Evolutionary conservation across 768 basidiomycete species (phyloP).

Genomic region (Cyclocybe aegerita): DNA sequence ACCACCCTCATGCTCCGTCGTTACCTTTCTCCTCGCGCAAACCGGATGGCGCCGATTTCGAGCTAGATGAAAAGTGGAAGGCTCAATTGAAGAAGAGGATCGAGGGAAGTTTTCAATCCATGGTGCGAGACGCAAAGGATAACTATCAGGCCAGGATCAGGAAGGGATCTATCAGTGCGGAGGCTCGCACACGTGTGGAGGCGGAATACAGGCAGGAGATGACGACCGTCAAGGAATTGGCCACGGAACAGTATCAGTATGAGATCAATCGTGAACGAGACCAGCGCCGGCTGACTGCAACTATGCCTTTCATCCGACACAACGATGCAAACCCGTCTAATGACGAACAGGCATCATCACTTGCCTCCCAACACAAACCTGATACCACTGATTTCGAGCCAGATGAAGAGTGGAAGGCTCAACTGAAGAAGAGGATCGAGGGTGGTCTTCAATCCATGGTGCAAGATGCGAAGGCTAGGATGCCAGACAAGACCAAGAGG

Average conservation of each 20-base stretch:
- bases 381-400: slow-evolving; percentile 44
- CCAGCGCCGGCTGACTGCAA: slow-evolving; percentile 47
- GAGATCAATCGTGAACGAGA: slow-evolving; percentile 48
- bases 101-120: slow-evolving; percentile 28
- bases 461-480: slow-evolving; percentile 64
- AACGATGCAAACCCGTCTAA: no score
- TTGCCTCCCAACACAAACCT: slow-evolving; percentile 15
- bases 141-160: no score
- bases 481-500: slow-evolving; percentile 50
- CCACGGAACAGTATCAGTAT: slow-evolving; percentile 42
- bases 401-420: slow-evolving; percentile 53
- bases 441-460: slow-evolving; percentile 40
- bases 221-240: slow-evolving; percentile 41
- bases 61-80: slow-evolving; percentile 61
- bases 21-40: slow-evolving; percentile 2
- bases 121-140: no score
- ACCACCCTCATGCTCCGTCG: slow-evolving; percentile 22
- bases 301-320: no score
- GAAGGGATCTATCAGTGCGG: no score
- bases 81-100: slow-evolving; percentile 43
- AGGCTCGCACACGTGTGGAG: slow-evolving; percentile 25
- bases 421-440: slow-evolving; percentile 48
- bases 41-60: slow-evolving; percentile 34
- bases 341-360: slow-evolving; percentile 11
- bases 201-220: slow-evolving; percentile 40